These are phyloP conservation scores for Rostrohypoxylon terebratum DNA, from an alignment of 495 filamentous ascomycete species.

Conservation along the genomic window DNA sequence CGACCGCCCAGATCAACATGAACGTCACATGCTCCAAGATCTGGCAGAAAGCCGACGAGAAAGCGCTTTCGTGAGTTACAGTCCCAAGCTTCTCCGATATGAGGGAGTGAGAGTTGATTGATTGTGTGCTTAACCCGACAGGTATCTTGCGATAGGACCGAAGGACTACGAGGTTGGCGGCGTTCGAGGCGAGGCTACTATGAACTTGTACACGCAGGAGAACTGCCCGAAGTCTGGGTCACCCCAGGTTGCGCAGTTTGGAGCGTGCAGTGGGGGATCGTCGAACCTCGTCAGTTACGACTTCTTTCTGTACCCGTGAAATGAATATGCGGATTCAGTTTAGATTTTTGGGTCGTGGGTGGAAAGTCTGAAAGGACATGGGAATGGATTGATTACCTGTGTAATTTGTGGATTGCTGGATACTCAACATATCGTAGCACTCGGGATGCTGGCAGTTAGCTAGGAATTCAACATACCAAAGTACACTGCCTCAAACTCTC, in stretches of 20 bases:
- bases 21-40: not conserved
- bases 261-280: not conserved
- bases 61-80: not conserved
- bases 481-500: not conserved
- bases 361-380: not conserved
- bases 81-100: not conserved
- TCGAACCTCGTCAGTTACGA: not conserved
- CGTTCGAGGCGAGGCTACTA: not conserved
- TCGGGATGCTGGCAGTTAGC: not conserved
- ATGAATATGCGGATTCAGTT: not conserved
- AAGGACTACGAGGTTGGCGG: not conserved
- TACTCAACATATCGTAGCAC: constrained; percentile 3
- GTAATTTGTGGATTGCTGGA: not conserved
- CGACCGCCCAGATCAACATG: not conserved
- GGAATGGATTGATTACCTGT: not conserved
- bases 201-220: not conserved
- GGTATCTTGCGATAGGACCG: not conserved
- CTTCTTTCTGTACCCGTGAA: not conserved
- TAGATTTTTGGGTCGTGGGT: not conserved
- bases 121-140: not conserved
- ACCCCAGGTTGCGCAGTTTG: not conserved
- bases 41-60: not conserved
- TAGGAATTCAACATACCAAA: not conserved
- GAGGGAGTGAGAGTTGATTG: not conserved
- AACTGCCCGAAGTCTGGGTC: not conserved